Base-by-base conservation (phyloP, 306 rosid genomes). In the Medicago ruthenica region DNA sequence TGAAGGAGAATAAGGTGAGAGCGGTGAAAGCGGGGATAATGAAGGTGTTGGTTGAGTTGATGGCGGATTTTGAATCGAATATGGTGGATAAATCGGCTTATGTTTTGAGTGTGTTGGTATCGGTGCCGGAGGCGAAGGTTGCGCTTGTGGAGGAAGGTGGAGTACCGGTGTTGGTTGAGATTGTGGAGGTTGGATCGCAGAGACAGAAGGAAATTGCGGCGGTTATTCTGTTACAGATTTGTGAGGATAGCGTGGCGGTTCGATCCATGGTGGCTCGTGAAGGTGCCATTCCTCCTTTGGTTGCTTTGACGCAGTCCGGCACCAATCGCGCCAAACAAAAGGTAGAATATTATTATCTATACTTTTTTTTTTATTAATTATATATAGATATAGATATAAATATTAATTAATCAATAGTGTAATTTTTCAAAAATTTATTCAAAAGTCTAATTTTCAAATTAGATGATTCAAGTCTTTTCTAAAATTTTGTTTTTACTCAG, bases 81-180 rank as follows among this genome's bases (percentile, higher is more conserved):
- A 95, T 95, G 99, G 97, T 95, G 71, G 99, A 95, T 50, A 95
- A 95, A 64, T 88, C 97, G 1, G 97, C 97, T 36, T 92, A 90
- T 72, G 96, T 95, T 54, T 48, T 89, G 81, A 90, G 96, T 86
- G 89, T 92, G 20, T 79, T 96, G 79, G 93, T 90, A 20, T 36
- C 91, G 64, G 79, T 90, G 48, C 10, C 90, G 82, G 98, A 92
- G 72, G 97, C 97, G 7, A 80, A 90, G 65, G 55, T 78, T 27
- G 91, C 93, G 31, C n/a, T 96, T 80, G 98, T 96, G 27, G 97
- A 85, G 0, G 99, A 96, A 73, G 97, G 92, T 0, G 99, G 99
- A 4, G 87, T 96, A 18, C 99, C 99, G 51, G 97, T 96, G 37
- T 20, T 96, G 75, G 94, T 92, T 83, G 99, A 96, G 83, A 88